Base-by-base conservation (phyloP, 495 filamentous ascomycete species). In the Aspergillus biplanus region DNA sequence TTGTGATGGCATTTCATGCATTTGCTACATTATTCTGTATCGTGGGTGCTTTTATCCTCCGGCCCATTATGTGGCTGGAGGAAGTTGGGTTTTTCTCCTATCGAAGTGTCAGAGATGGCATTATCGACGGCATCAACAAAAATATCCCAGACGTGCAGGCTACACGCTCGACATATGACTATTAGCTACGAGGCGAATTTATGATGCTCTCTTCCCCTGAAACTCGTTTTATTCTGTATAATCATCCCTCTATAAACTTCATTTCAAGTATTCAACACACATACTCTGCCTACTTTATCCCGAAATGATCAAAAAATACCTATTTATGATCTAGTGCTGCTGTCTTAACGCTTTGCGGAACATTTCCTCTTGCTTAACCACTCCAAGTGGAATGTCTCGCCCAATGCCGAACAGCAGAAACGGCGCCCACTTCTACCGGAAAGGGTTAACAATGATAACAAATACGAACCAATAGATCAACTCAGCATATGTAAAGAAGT, bases 401-500 rank as follows among this genome's bases (percentile, higher is more conserved):
- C 89, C 90, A 31, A 93, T 74, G 3, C 92, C 91, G 67, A 88
- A 90, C 67, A 95, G 85, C 33, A 96, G 90, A 65, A 95, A 96
- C 0, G 87, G 74, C 15, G 78, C 82, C 82, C 82, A 85, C 67
- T 85, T 85, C 92, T 92, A 96, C 52, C 91, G 81, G 74, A 95
- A 95, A 0, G 92, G 92, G 69, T 94, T 95, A 67, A 95, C 82
- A 3, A 83, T 77, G 46, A 94, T 82, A 50, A 86, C 87, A 69
- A 94, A 95, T 0, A 86, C 75, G 67, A 93, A 94, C 92, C 92
- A 96, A 78, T 90, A 95, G 11, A 92, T 67, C 54, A 96, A 76
- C 71, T 96, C 91, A 1, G 87, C 80, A 67, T 96, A 95, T 0
- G 92, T 95, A 72, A 95, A 94, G 78, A 96, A 93, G 67, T 93